Evolutionary conservation across 192 early-diverging fungal genomes (phyloP), one percentile per base, ranked within the genome.

Genomic region (Coemansia sp.): DNA sequence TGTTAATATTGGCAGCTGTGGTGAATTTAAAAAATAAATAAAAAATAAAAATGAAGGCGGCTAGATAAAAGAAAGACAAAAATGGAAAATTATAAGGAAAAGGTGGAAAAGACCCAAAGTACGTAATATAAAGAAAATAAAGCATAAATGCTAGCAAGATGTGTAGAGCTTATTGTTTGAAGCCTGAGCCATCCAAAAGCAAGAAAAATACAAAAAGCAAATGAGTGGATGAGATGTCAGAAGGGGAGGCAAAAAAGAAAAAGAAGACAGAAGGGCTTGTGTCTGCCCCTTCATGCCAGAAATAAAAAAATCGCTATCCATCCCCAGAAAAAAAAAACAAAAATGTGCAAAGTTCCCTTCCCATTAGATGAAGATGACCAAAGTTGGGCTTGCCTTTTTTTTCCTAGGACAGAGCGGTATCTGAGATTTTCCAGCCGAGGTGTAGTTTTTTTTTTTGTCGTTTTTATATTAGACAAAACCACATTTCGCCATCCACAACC

Each of bases 111-210:
- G 37, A 42, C 9, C n/a, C 37, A 26, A 58, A 21, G 43, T 39
- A 58, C 39, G 15, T 16, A 40, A 58, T 58, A 58, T 58, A 18
- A 32, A 56, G 54, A 18, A 38, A 56, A 58, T 32, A 32, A 40
- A 58, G 56, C 11, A 58, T 40, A 58, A 58, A 58, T 58, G 56
- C 56, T 58, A 58, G 56, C 56, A 3, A 58, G 38, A 58, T 58
- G 56, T 58, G 38, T 58, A 9, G 9, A 37, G 32, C 32, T 32
- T n/a, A n/a, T 48, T 48, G 11, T 15, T 48, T 48, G 12, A 0
- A 48, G 47, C 12, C 6, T 48, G 47, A 15, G 47, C 47, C 47
- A 48, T 48, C n/a, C n/a, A 48, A n/a, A 48, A 48, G n/a, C 47
- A 48, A 32, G 32, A 32, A 32, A 32, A 32, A 32, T 32, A 32